Evolutionary conservation across 2,329 filamentous ascomycete genomes (phyloP).

Genomic region (Hyphodiscus sp.): DNA sequence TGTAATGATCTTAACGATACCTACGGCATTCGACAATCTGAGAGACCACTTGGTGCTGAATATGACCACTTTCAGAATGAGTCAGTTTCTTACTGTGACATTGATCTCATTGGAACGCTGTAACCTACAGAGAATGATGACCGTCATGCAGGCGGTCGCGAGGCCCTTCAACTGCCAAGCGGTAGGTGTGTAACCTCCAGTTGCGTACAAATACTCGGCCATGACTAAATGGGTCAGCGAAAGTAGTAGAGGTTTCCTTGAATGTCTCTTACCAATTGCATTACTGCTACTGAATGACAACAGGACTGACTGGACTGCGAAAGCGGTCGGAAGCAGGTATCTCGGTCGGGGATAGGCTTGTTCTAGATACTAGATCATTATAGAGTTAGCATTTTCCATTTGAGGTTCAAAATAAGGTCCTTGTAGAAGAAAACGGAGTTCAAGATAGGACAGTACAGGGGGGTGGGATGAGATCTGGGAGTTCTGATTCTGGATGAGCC

Average conservation of each 20-base stretch:
- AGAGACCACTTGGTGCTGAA: conserved; percentile 53
- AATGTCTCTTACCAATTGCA: conserved; percentile 40
- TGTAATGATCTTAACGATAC: conserved; percentile 52
- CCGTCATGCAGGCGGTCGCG: conserved; percentile 43
- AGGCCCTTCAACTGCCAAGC: conserved; percentile 63
- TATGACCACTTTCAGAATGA: conserved; percentile 32
- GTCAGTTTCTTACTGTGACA: neutral
- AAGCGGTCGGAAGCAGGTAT: conserved; percentile 58
- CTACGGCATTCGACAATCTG: conserved; percentile 49
- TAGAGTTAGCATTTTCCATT: too few species aligned
- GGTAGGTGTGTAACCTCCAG: conserved; percentile 42
- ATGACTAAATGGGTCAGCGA: conserved; percentile 36
- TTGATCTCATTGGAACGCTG: neutral
- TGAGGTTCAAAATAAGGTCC: too few species aligned
- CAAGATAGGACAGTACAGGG: too few species aligned
- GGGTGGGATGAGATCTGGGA: too few species aligned
- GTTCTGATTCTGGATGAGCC: too few species aligned
- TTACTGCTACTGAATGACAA: conserved; percentile 62
- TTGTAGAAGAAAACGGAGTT: too few species aligned
- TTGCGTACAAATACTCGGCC: conserved; percentile 55
- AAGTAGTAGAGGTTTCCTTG: neutral
- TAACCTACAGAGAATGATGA: conserved; percentile 41
- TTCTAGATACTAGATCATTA: conserved; percentile 51
- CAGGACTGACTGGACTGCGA: conserved; percentile 56
- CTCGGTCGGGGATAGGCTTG: conserved; percentile 59